phyloP scores from a whole-genome alignment of 2,329 filamentous ascomycete genomes.

The Talaromyces sp. region DNA sequence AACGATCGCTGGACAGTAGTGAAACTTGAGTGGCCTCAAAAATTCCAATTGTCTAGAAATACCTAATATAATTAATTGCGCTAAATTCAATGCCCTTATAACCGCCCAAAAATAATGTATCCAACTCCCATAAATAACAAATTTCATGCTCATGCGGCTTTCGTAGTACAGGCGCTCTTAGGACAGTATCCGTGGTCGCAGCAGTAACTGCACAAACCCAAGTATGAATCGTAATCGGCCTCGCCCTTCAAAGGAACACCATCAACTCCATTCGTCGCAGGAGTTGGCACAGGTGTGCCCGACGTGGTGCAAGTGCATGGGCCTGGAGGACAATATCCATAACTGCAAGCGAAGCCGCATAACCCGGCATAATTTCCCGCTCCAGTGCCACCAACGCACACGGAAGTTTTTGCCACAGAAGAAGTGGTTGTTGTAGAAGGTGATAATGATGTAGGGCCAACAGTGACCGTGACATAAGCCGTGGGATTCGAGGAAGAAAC shows the following conservation, averaged over 20 bases:
- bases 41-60: not conserved
- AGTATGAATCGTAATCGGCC: conserved; percentile 32
- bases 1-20: not conserved
- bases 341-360: conserved; percentile 25
- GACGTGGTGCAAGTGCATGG: conserved; percentile 25
- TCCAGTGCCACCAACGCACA: conserved; percentile 23
- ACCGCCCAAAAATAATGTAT: not conserved
- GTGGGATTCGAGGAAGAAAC: not conserved
- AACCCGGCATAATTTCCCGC: conserved; percentile 23
- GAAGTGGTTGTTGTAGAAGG: not conserved
- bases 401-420: not conserved
- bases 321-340: conserved; percentile 26
- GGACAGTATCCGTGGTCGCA: conserved; percentile 47
- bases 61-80: not conserved
- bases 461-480: not conserved
- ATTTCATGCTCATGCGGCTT: not conserved
- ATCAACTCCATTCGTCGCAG: conserved; percentile 17
- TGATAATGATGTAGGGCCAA: not conserved
- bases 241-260: conserved; percentile 17
- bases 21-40: not conserved
- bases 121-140: not conserved
- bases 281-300: conserved; percentile 18
- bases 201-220: conserved; percentile 43
- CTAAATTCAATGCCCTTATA: not conserved
- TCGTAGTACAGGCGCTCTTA: conserved; percentile 12